phyloP scores from a whole-genome alignment of 202 grass and related monocot species.

The Carex arenaria region DNA sequence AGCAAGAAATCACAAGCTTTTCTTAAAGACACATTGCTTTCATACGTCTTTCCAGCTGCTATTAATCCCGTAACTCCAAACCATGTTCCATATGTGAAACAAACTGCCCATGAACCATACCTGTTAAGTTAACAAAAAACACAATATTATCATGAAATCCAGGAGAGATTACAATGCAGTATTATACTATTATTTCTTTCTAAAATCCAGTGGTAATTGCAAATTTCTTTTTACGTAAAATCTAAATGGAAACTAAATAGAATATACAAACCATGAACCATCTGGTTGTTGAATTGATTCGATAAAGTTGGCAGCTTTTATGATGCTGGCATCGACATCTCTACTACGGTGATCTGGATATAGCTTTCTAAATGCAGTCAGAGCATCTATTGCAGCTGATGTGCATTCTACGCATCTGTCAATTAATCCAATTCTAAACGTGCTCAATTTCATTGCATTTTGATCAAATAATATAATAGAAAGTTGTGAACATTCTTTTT shows the following conservation, averaged over 20 bases:
- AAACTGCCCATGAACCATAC: constrained; percentile 90
- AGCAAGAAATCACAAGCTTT: constrained; percentile 64
- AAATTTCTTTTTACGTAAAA: background rate
- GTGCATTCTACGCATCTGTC: constrained; percentile 87
- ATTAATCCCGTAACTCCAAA: constrained; percentile 68
- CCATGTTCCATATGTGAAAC: constrained; percentile 86
- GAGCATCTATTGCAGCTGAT: constrained; percentile 75
- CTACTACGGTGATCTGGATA: constrained; percentile 62
- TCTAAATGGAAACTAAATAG: background rate
- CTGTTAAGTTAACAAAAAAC: constrained; percentile 19
- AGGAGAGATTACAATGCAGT: too few species aligned
- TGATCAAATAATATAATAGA: constrained; percentile 12
- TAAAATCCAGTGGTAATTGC: too few species aligned
- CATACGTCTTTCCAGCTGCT: constrained; percentile 60
- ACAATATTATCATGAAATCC: background rate
- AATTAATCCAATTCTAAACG: constrained; percentile 10
- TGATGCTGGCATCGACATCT: constrained; percentile 73
- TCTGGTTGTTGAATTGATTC: constrained; percentile 61
- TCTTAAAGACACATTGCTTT: constrained; percentile 47
- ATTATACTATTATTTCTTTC: too few species aligned
- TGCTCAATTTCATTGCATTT: constrained; percentile 24
- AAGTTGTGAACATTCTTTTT: constrained; percentile 2
- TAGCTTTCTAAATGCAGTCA: constrained; percentile 75
- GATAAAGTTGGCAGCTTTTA: constrained; percentile 55
- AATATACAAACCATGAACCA: constrained; percentile 71